Percentiles rank a stretch among this genome's conserved stretches.
phyloP scores from a whole-genome alignment of 192 early-diverging fungal species.

The Allomyces macrogynus region DNA sequence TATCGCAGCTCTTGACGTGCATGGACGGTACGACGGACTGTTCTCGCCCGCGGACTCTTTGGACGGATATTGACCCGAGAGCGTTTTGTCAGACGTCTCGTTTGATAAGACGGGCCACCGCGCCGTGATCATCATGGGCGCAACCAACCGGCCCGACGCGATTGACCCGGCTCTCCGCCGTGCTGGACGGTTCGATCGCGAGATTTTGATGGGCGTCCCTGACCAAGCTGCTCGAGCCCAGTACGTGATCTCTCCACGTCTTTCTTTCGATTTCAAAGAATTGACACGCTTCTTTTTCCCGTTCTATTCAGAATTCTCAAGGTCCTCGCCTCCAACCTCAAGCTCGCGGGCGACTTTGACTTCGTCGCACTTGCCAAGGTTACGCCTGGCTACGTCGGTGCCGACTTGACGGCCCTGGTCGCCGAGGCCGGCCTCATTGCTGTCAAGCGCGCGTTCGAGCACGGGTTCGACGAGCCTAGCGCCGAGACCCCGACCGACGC shows the following conservation, averaged over 20 bases:
- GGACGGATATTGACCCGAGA: not conserved
- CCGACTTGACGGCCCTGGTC: constrained; percentile 80
- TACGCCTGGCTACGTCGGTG: constrained; percentile 97
- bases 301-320: constrained; percentile 37
- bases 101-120: constrained; percentile 72
- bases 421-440: constrained; percentile 81
- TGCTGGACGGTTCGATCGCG: constrained; percentile 71
- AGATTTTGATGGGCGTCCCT: constrained; percentile 73
- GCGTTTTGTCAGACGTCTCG: constrained; percentile 41
- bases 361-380: constrained; percentile 58
- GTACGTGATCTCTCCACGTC: constrained; percentile 17
- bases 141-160: constrained; percentile 75
- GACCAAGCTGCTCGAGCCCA: constrained; percentile 69
- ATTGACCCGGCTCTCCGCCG: constrained; percentile 61
- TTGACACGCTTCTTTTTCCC: not conserved
- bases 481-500: not conserved
- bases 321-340: constrained; percentile 56
- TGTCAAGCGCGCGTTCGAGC: constrained; percentile 48
- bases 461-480: too few species aligned
- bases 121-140: constrained; percentile 77
- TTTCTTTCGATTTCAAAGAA: not conserved
- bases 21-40: constrained; percentile 54
- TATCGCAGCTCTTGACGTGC: constrained; percentile 87
- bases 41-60: constrained; percentile 2
- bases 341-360: constrained; percentile 66